Conservation (phyloP, 257 asterid species). For the Primulina tabacum region DNA sequence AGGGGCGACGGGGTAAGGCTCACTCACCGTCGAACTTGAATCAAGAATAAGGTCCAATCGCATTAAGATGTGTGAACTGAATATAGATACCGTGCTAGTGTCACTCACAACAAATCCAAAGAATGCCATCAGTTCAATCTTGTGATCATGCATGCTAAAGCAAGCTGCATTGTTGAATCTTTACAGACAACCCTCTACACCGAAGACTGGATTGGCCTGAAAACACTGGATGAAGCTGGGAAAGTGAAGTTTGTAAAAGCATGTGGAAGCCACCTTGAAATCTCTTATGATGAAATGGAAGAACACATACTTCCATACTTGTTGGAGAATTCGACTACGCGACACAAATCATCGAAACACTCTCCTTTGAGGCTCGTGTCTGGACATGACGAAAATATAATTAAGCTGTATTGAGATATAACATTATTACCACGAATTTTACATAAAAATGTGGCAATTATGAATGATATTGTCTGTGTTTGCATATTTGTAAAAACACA, state of each 20-base stretch:
- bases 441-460: neutral
- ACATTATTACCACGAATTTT: neutral
- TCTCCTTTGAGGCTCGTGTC: constrained; percentile 21
- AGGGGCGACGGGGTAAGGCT: no score
- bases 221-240: constrained; percentile 72
- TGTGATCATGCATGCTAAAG: neutral
- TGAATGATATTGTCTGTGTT: neutral
- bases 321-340: constrained; percentile 41
- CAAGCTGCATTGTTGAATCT: constrained; percentile 10
- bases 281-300: constrained; percentile 54
- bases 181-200: constrained; percentile 70
- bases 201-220: constrained; percentile 93
- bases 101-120: no score
- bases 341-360: constrained; percentile 20
- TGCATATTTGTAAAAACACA: no score
- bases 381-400: constrained; percentile 26
- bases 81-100: neutral
- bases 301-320: constrained; percentile 67
- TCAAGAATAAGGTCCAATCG: neutral
- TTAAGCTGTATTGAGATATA: constrained; percentile 28
- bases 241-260: constrained; percentile 68
- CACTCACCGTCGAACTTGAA: neutral
- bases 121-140: neutral
- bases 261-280: constrained; percentile 62
- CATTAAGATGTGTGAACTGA: neutral